Percentiles rank a stretch among this genome's conserved stretches.
phyloP scores from a whole-genome alignment of 768 basidiomycete genomes.

The Paxillus rubicundulus region DNA sequence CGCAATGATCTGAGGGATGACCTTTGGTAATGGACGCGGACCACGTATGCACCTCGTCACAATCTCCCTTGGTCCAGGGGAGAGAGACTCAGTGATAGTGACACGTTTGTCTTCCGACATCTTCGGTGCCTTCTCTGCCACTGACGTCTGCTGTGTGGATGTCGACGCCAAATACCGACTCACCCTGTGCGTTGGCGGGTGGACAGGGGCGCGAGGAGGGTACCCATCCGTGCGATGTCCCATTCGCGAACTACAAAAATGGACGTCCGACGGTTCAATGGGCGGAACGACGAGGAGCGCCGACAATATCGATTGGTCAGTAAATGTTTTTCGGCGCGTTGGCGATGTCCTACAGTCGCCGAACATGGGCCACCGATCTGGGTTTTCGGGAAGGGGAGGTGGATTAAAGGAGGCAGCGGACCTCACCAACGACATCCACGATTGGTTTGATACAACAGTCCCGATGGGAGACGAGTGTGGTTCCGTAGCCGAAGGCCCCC shows the following conservation, averaged over 20 bases:
- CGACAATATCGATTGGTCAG: slow-evolving; percentile 1
- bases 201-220: background rate
- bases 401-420: background rate
- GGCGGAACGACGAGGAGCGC: background rate
- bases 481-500: background rate
- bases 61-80: background rate
- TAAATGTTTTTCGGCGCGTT: slow-evolving; percentile 5
- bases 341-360: slow-evolving; percentile 7
- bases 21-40: slow-evolving; percentile 9
- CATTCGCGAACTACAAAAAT: background rate
- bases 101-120: background rate
- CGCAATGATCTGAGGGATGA: background rate
- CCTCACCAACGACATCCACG: slow-evolving; percentile 4
- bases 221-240: background rate
- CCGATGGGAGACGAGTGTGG: background rate
- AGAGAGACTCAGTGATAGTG: background rate
- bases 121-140: background rate
- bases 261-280: background rate
- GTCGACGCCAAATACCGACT: background rate
- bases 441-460: slow-evolving; percentile 1
- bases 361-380: slow-evolving; percentile 4
- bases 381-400: background rate
- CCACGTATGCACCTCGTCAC: slow-evolving; percentile 1
- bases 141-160: background rate
- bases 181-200: background rate